Percentiles rank a stretch among this genome's conserved stretches.
Evolutionary conservation across 495 filamentous ascomycete species (phyloP).

Genomic region (Daldinia loculata): DNA sequence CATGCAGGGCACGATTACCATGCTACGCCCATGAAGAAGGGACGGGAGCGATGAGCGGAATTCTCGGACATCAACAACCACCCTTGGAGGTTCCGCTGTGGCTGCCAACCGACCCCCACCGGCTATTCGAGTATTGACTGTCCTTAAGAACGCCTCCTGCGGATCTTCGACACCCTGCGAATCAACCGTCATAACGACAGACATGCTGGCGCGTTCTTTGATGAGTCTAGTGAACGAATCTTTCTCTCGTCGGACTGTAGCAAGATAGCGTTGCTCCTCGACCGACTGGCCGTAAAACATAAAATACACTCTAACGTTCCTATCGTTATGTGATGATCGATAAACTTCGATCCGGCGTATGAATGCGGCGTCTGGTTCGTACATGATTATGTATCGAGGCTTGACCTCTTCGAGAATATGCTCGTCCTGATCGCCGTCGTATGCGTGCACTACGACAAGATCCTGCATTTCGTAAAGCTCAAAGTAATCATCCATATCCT

Average conservation of each 20-base stretch:
- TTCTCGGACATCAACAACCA: conserved; percentile 95
- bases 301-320: conserved; percentile 92
- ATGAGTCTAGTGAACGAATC: conserved; percentile 94
- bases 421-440: conserved; percentile 92
- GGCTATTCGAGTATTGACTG: conserved; percentile 95
- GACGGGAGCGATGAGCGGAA: conserved; percentile 94
- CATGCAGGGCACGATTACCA: conserved; percentile 89
- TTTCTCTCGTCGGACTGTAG: conserved; percentile 88
- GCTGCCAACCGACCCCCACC: conserved; percentile 89
- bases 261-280: conserved; percentile 94
- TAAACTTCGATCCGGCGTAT: conserved; percentile 96
- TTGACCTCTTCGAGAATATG: conserved; percentile 92
- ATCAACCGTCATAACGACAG: conserved; percentile 79
- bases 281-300: conserved; percentile 95
- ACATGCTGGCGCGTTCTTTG: conserved; percentile 92
- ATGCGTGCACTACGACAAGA: conserved; percentile 88
- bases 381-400: conserved; percentile 97
- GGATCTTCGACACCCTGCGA: conserved; percentile 77
- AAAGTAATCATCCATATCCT: conserved; percentile 90
- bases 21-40: conserved; percentile 84
- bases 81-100: conserved; percentile 88
- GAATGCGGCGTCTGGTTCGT: conserved; percentile 95
- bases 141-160: conserved; percentile 91
- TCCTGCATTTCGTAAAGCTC: conserved; percentile 93
- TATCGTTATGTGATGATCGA: conserved; percentile 87